Evolutionary conservation across 768 basidiomycete species (phyloP).

Genomic region (Thelephora aurantiotincta): DNA sequence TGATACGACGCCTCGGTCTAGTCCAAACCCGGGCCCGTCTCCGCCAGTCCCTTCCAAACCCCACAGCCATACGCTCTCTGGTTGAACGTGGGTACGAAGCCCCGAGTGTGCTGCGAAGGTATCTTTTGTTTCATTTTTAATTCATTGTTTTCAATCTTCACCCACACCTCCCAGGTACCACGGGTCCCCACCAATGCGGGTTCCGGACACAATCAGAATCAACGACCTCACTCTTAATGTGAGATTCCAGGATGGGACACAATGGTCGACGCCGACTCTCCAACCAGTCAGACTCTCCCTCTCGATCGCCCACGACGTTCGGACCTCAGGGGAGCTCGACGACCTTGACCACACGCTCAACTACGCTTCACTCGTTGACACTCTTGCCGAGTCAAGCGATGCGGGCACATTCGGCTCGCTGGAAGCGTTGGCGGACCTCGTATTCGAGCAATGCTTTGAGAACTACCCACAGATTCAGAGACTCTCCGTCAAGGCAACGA

Average conservation of each 20-base stretch:
- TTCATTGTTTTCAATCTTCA: neutral
- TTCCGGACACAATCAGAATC: slow-evolving; percentile 27
- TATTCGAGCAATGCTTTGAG: slow-evolving; percentile 25
- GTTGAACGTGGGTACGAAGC: neutral
- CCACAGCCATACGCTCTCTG: neutral
- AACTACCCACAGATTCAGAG: slow-evolving; percentile 20
- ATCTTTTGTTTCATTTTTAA: neutral
- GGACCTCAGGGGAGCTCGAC: slow-evolving; percentile 34
- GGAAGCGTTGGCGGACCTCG: slow-evolving; percentile 28
- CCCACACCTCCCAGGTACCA: neutral
- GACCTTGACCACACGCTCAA: slow-evolving; percentile 46
- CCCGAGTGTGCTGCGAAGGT: neutral
- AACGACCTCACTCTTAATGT: slow-evolving; percentile 32
- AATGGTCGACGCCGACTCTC: slow-evolving; percentile 24
- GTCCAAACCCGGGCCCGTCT: neutral
- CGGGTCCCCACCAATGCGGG: neutral
- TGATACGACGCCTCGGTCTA: neutral
- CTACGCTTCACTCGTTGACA: slow-evolving; percentile 36
- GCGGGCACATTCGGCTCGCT: slow-evolving; percentile 24
- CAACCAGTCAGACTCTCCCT: slow-evolving; percentile 45
- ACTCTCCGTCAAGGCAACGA: slow-evolving; percentile 29
- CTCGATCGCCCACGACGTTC: slow-evolving; percentile 34
- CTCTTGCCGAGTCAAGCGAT: slow-evolving; percentile 15
- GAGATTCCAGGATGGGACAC: slow-evolving; percentile 26
- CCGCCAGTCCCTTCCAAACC: neutral